These are phyloP conservation scores for Teunomyces funiuensis DNA, from an alignment of 805 yeast species.

Conservation along the genomic window DNA sequence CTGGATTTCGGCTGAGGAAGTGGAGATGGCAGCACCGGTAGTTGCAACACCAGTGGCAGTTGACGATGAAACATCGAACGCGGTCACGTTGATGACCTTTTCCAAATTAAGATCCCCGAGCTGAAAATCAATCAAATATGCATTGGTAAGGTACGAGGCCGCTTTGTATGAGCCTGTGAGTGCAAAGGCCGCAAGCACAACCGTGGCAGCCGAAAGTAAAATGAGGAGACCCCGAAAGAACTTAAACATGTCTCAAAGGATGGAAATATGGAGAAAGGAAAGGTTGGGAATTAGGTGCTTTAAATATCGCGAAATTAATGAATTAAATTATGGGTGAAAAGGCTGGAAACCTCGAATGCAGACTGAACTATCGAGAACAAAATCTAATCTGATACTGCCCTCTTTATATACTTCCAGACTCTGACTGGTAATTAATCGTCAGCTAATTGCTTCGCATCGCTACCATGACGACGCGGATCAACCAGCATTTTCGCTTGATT, in stretches of 20 bases:
- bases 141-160: conserved; percentile 30
- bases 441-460: too few species aligned
- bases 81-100: conserved; percentile 22
- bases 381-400: background rate
- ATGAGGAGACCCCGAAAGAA: conserved; percentile 34
- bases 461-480: too few species aligned
- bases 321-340: too few species aligned
- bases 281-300: too few species aligned
- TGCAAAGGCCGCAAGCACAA: conserved; percentile 35
- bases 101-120: conserved; percentile 32
- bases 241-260: conserved; percentile 34
- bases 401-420: too few species aligned
- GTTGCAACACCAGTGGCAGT: background rate
- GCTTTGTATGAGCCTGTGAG: conserved; percentile 40
- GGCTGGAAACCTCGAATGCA: too few species aligned
- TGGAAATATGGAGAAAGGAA: too few species aligned
- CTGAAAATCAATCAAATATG: conserved; percentile 38
- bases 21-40: background rate
- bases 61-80: conserved; percentile 5
- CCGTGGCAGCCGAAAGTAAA: conserved; percentile 31
- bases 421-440: too few species aligned
- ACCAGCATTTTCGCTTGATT: too few species aligned
- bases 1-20: too few species aligned
- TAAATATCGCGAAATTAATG: too few species aligned
- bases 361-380: too few species aligned